Evolutionary conservation across 2,329 filamentous ascomycete species (phyloP), one percentile per base, ranked within the genome.

Genomic region (Calonectria hongkongensis): DNA sequence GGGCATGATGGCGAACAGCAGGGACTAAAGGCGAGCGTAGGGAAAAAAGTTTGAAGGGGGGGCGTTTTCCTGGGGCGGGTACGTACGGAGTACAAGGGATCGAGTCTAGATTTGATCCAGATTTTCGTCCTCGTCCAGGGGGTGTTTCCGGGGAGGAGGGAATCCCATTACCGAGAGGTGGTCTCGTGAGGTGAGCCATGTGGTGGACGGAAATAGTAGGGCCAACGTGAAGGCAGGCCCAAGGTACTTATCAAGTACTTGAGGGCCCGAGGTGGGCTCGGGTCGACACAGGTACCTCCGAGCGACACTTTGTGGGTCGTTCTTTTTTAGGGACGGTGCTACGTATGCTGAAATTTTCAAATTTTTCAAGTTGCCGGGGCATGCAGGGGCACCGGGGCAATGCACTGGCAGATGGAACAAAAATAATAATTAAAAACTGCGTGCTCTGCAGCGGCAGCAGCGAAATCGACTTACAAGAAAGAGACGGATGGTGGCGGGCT

Each of bases 201-300:
- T 75, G 75, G 74, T 77, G 71, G 70, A 74, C 74, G 73, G 75
- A 79, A 78, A 79, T 78, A 76, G 75, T 71, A 67, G 66, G 66
- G 27, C 27, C 41, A 41, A 47, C 41, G 51, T 36, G 8, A 13
- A 36, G 33, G 12, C 7, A 36, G 33, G 10, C 33, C 8, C 33
- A 36, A 36, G 33, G 33, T 36, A 36, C 33, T 13, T 36, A 3
- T 36, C 33, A 36, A 36, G 33, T 36, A 36, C 33, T 36, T 2
- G 33, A 36, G 33, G 33, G 33, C 58, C 58, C 28, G 54, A 60
- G 58, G 58, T 47, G 58, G 58, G 41, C 30, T 63, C 27, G 27
- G 56, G 27, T 39, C 41, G 9, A 60, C 36, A 60, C 41, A 45
- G 58, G 41, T 43, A 63, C 58, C 36, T 43, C 58, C 39, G 25